A percentile compares a stretch with the other conserved stretches of the same genome.
phyloP scores from a whole-genome alignment of 2,329 filamentous ascomycete species.

The Colletotrichum echinochloae region DNA sequence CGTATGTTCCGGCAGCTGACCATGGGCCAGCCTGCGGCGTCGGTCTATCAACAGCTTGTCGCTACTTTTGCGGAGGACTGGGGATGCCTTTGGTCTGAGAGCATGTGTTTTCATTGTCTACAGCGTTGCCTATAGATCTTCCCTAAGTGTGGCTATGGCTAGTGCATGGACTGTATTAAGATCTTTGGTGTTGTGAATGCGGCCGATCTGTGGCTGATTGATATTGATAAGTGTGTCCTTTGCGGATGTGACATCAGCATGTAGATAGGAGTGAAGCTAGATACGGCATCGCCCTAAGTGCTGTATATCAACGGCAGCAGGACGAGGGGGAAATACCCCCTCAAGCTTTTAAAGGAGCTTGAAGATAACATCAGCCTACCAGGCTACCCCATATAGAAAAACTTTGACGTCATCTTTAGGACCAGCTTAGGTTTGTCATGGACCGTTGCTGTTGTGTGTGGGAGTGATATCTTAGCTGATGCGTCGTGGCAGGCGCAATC shows the following conservation, averaged over 20 bases:
- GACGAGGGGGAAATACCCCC: conserved; percentile 47
- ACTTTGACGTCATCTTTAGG: conserved; percentile 22
- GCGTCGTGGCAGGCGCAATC: not conserved
- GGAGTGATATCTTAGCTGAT: not conserved
- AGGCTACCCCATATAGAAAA: not conserved
- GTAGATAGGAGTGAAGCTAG: conserved; percentile 9
- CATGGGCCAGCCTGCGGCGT: not conserved
- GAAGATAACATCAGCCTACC: conserved; percentile 42
- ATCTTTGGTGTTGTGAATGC: not conserved
- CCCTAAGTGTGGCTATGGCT: not conserved
- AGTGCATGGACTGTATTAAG: conserved; percentile 11
- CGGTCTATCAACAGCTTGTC: conserved; percentile 1
- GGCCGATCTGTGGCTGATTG: conserved; percentile 2
- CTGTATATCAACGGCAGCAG: conserved; percentile 44
- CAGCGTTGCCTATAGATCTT: not conserved
- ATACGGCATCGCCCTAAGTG: not conserved
- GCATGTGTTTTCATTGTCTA: not conserved
- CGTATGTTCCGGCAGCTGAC: not conserved
- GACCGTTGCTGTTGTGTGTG: not conserved
- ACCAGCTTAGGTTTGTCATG: conserved; percentile 15
- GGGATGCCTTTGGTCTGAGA: not conserved
- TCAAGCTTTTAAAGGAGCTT: conserved; percentile 46
- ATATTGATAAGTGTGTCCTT: not conserved
- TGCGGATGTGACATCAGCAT: conserved; percentile 1
- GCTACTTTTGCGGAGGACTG: not conserved